Evolutionary conservation across 345 rosid species (phyloP).

Genomic region (Pistacia vera): DNA sequence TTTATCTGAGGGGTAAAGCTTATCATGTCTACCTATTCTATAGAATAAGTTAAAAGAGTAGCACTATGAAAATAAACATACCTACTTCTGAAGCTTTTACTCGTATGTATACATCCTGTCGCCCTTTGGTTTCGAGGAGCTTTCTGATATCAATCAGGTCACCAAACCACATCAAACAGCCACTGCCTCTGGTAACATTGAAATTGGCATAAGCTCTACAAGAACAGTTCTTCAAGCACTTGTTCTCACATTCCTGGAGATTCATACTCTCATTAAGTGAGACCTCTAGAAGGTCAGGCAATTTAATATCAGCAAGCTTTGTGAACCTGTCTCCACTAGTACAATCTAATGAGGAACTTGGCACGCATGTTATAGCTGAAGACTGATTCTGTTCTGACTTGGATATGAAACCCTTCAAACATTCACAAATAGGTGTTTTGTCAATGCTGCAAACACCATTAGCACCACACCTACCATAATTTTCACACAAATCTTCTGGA

Average conservation of each 20-base stretch:
- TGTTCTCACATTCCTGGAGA: slow-evolving; percentile 2
- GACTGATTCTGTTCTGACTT: neutral
- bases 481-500: slow-evolving; percentile 30
- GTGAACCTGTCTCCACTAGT: slow-evolving; percentile 10
- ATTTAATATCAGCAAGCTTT: neutral
- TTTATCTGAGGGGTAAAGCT: too few species aligned
- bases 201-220: slow-evolving; percentile 29
- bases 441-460: slow-evolving; percentile 31
- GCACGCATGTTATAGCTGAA: neutral
- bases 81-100: slow-evolving; percentile 17
- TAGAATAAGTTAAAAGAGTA: too few species aligned
- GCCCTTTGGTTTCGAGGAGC: neutral
- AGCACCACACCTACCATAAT: slow-evolving; percentile 23
- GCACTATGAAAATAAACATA: too few species aligned
- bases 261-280: slow-evolving; percentile 17
- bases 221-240: too few species aligned
- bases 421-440: slow-evolving; percentile 32
- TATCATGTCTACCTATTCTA: too few species aligned
- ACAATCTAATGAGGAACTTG: too few species aligned
- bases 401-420: slow-evolving; percentile 32
- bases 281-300: slow-evolving; percentile 19
- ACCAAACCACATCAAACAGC: slow-evolving; percentile 18
- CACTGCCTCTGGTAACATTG: slow-evolving; percentile 26
- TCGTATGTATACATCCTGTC: slow-evolving; percentile 28
- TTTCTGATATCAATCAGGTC: slow-evolving; percentile 25